These are phyloP conservation scores for Cordyceps fumosorosea DNA, from an alignment of 2,329 filamentous ascomycete genomes.

Conservation along the genomic window DNA sequence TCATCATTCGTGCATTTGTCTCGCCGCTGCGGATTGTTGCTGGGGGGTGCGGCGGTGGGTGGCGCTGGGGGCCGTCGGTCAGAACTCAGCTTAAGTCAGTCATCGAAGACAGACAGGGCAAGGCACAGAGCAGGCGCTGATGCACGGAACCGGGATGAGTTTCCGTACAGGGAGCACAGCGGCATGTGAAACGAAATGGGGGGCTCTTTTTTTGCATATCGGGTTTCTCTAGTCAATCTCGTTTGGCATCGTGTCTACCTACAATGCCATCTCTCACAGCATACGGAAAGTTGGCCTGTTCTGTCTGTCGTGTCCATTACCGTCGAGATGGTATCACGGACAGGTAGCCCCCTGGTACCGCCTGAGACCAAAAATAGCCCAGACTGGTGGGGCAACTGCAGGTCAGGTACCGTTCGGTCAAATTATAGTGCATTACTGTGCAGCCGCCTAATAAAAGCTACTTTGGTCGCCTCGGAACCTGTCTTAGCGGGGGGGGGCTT, in stretches of 20 bases:
- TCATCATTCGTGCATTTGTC: no score
- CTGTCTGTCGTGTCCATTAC: not conserved
- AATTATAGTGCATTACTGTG: slow-evolving; percentile 10
- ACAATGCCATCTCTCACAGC: no score
- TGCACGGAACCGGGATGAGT: no score
- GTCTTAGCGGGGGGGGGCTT: not conserved
- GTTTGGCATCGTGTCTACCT: not conserved
- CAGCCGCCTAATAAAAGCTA: not conserved
- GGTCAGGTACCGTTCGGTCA: slow-evolving; percentile 9
- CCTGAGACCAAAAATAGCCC: slow-evolving; percentile 5
- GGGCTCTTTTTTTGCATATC: not conserved
- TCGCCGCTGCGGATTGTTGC: not conserved
- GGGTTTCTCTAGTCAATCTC: not conserved
- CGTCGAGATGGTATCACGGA: not conserved
- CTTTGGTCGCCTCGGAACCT: not conserved
- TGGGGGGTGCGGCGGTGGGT: not conserved
- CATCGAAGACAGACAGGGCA: no score
- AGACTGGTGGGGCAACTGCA: not conserved
- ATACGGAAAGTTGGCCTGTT: not conserved
- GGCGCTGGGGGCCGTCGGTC: not conserved
- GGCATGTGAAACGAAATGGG: not conserved
- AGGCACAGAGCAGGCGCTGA: no score
- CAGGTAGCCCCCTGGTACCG: not conserved
- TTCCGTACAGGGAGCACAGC: not conserved
- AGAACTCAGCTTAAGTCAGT: no score